These are phyloP conservation scores for Nigrospora oryzae DNA, from an alignment of 2,329 filamentous ascomycete species.

Conservation along the genomic window DNA sequence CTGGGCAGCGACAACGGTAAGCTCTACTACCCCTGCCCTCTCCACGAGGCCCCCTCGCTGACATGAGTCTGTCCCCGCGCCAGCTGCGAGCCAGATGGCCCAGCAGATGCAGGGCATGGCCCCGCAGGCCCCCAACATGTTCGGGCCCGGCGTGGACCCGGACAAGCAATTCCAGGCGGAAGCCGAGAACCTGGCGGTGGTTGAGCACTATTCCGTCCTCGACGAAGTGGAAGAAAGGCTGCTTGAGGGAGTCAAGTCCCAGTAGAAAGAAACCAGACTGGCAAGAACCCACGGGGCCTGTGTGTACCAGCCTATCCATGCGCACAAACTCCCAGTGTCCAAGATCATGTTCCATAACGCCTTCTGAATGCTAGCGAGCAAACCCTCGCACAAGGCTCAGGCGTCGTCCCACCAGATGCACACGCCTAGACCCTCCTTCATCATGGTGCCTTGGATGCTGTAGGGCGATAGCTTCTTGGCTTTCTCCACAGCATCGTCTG, in stretches of 20 bases:
- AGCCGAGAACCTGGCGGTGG: slow-evolving; percentile 89
- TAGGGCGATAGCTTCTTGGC: slow-evolving; percentile 60
- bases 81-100: slow-evolving; percentile 84
- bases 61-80: slow-evolving; percentile 19
- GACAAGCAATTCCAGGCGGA: slow-evolving; percentile 92
- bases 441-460: slow-evolving; percentile 58
- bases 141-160: slow-evolving; percentile 86
- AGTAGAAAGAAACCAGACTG: slow-evolving; percentile 9
- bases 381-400: neutral
- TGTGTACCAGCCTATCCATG: too few relatives aligned
- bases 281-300: neutral
- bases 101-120: slow-evolving; percentile 75
- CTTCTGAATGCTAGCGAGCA: too few relatives aligned
- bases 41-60: neutral
- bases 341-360: too few relatives aligned
- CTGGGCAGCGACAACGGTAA: slow-evolving; percentile 91
- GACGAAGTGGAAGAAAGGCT: slow-evolving; percentile 83
- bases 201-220: slow-evolving; percentile 87
- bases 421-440: slow-evolving; percentile 51
- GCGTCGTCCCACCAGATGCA: slow-evolving; percentile 55
- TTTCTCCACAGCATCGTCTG: slow-evolving; percentile 45
- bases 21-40: slow-evolving; percentile 18
- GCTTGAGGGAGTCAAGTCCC: slow-evolving; percentile 45
- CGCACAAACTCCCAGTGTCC: too few relatives aligned
- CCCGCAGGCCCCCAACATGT: slow-evolving; percentile 63